Evolutionary conservation across 306 rosid species (phyloP).

Genomic region (Hylodesmum podocarpum): DNA sequence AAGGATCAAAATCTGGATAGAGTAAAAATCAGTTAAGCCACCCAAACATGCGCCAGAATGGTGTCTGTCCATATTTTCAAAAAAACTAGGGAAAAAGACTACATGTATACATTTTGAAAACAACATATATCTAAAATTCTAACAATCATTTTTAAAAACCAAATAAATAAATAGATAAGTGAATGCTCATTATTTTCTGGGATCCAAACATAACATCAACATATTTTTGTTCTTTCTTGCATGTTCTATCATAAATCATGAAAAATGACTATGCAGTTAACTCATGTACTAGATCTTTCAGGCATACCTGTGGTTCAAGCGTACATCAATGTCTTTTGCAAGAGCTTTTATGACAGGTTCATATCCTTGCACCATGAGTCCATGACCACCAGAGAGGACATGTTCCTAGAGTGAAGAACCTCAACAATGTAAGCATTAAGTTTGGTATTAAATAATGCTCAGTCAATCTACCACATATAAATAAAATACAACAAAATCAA

Average conservation of each 20-base stretch:
- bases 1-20: conserved; percentile 22
- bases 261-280: conserved; percentile 11
- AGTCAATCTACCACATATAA: neutral
- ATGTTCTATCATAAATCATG: neutral
- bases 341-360: conserved; percentile 69
- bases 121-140: conserved; percentile 7
- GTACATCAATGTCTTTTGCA: conserved; percentile 65
- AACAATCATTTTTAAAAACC: neutral
- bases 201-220: conserved; percentile 2
- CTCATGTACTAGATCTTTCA: conserved; percentile 3
- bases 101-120: neutral
- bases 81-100: neutral
- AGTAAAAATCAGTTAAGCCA: conserved; percentile 2
- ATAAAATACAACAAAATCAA: conserved; percentile 12
- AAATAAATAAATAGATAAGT: neutral
- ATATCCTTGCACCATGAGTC: conserved; percentile 83
- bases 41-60: neutral
- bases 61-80: neutral
- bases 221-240: conserved; percentile 2
- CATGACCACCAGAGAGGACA: conserved; percentile 82
- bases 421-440: conserved; percentile 33
- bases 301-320: conserved; percentile 65
- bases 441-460: conserved; percentile 5
- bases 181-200: neutral
- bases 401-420: conserved; percentile 52